Base-by-base conservation (phyloP, 305 asterid species). In the Fraxinus baroniana region DNA sequence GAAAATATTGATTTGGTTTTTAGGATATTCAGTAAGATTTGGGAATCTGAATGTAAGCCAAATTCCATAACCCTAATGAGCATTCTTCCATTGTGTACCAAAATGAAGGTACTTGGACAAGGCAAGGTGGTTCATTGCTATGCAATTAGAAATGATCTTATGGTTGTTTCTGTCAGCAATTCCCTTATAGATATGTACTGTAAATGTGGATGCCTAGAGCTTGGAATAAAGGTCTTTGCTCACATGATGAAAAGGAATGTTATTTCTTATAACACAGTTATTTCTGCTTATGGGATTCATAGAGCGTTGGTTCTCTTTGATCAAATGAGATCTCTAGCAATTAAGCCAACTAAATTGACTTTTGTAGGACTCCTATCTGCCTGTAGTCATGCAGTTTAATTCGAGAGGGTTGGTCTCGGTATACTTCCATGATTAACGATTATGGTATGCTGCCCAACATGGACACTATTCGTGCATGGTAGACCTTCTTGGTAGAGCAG, bases 381-480 rank as follows among this genome's bases (percentile, higher is more conserved):
- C 1, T 88, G 90, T 78, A 84, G 88, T 74, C 87, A 88, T 36
- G 86, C 89, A 41, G 91, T 35, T 82, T 88, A 37, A 86, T 86
- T 44, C 81, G 78, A 18, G 84, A 86, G 81, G 87, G 91, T 30
- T 78, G 57, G 77, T 74, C 74, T 75, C 57, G 86, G 57, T 84
- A 84, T 36, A 68, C 64, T 49, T 84, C 86, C 78, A 88, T 86
- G 89, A 80, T 79, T 7, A 76, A 49, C 73, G 62, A 84, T 73
- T 81, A 85, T 72, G 83, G 87, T 8, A 22, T 86, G 73, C 46
- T 8, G 28, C 90, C 90, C 60, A 80, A 74, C 80, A 81, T 75
- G 87, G 89, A 70, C 89, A 88, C 83, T 86, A 88, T 80, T 82
- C 87, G 10, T 88, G 91, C 86, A 83, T 88, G 91, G 91, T 88